phyloP scores from a whole-genome alignment of 768 basidiomycete species.

The Amanita pseudoporphyria region DNA sequence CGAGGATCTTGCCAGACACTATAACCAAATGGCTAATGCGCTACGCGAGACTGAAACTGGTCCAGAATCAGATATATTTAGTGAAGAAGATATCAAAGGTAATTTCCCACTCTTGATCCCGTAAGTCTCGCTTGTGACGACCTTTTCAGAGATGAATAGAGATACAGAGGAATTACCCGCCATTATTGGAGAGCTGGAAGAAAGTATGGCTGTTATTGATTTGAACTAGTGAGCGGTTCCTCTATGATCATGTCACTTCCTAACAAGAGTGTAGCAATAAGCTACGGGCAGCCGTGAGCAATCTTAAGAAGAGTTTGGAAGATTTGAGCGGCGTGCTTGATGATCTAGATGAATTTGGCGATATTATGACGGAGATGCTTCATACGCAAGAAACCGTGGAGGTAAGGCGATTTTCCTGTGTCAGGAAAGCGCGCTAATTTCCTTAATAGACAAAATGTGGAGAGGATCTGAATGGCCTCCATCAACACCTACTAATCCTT shows the following conservation, averaged over 20 bases:
- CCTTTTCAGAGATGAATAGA: slow-evolving; percentile 57
- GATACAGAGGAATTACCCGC: slow-evolving; percentile 71
- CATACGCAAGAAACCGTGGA: slow-evolving; percentile 59
- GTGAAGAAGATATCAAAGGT: slow-evolving; percentile 66
- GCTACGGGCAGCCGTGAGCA: slow-evolving; percentile 33
- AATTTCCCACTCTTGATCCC: background rate
- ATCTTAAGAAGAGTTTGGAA: slow-evolving; percentile 37
- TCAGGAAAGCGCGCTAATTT: background rate
- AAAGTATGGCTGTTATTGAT: slow-evolving; percentile 42
- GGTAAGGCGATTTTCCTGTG: slow-evolving; percentile 25
- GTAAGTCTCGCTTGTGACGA: background rate
- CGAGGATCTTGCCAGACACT: slow-evolving; percentile 66
- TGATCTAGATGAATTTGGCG: slow-evolving; percentile 67
- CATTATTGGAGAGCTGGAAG: slow-evolving; percentile 67
- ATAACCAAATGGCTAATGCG: slow-evolving; percentile 66
- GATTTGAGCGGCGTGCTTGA: slow-evolving; percentile 41
- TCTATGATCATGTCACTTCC: slow-evolving; percentile 3
- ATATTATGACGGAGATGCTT: slow-evolving; percentile 75
- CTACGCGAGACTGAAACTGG: slow-evolving; percentile 62
- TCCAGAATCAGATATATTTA: slow-evolving; percentile 33
- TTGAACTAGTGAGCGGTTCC: slow-evolving; percentile 39
- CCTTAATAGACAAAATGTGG: slow-evolving; percentile 36
- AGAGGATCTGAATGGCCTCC: slow-evolving; percentile 44
- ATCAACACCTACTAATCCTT: slow-evolving; percentile 52
- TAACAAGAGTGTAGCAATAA: slow-evolving; percentile 31